Evolutionary conservation across 2,329 filamentous ascomycete genomes (phyloP).

Genomic region (Zarea fungicola): DNA sequence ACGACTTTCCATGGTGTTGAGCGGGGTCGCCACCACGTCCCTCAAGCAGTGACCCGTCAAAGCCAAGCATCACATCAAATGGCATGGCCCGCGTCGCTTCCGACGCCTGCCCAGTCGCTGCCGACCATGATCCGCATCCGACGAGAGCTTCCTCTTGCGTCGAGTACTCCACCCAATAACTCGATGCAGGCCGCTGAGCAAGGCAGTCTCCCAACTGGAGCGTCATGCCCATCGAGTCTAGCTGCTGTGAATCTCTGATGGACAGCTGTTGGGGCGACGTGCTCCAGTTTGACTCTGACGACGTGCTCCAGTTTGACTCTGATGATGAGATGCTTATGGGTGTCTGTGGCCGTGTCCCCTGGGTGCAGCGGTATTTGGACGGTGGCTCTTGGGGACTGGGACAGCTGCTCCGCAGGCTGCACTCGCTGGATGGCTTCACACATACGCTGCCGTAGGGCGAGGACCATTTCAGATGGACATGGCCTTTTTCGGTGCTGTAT

Average conservation of each 20-base stretch:
- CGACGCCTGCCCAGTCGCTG: neutral
- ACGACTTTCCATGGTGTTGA: neutral
- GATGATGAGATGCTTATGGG: slow-evolving; percentile 3
- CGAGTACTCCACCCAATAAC: neutral
- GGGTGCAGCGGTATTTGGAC: neutral
- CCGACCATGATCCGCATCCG: slow-evolving; percentile 2
- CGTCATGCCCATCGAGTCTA: neutral
- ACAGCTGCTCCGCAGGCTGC: neutral
- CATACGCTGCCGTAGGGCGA: neutral
- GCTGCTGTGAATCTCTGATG: neutral
- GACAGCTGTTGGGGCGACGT: neutral
- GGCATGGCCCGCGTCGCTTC: neutral
- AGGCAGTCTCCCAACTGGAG: neutral
- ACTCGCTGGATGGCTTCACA: neutral
- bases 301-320: neutral
- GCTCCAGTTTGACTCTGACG: neutral
- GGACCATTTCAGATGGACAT: neutral
- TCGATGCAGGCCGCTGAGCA: neutral
- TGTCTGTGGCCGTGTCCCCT: neutral
- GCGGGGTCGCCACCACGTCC: neutral
- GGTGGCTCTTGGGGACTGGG: neutral
- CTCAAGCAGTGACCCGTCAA: no score
- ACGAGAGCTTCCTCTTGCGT: neutral
- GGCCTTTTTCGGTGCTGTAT: neutral
- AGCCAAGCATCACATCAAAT: no score